Base-by-base conservation (phyloP, 2,329 filamentous ascomycete species). In the Alternaria sp. region DNA sequence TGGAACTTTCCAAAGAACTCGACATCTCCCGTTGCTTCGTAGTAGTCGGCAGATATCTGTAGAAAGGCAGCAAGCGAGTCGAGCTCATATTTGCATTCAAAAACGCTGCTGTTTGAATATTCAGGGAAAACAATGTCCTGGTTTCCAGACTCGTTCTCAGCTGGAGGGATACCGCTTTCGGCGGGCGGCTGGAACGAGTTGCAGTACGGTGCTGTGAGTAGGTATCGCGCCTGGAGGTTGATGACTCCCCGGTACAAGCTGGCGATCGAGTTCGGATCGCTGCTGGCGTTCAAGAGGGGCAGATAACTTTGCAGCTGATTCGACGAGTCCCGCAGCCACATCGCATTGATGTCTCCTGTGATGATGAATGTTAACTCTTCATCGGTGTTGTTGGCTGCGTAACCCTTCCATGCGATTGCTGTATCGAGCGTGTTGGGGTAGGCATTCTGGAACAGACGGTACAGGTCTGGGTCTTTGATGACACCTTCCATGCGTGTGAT, bases 401-500 rank as follows among this genome's bases (percentile, higher is more conserved):
- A 80, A 2, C 90, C 90, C 55, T 85, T 87, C 89, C 89, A 92
- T 62, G 84, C 84, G 42, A 92, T 85, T 0, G 90, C 89, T 0
- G 90, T 92, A 71, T 93, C 90, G 11, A 93, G 81, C 0, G 90
- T 92, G 75, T 92, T 93, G 0, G 91, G 90, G 72, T 88, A 93
- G 1, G 88, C 82, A 73, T 93, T 93, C 66, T 88, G 79, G 71
- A 93, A 93, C 11, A 93, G 81, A 4, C 89, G 84, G 73, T 85
- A 88, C 20, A 93, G 82, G 73, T 94, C 91, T 0, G 81, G 81
- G 63, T 84, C 82, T 22, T 72, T 70, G 60, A 84, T 83, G 24
- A 80, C 72, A 7, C 66, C 62, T 49, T 77, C 61, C 65, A 80
- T 71, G 14, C 73, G 72, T 22, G 60, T 63, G 32, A 83, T 63